Conservation (phyloP, 2,329 filamentous ascomycete genomes). For the Fusarium haematococcum region DNA sequence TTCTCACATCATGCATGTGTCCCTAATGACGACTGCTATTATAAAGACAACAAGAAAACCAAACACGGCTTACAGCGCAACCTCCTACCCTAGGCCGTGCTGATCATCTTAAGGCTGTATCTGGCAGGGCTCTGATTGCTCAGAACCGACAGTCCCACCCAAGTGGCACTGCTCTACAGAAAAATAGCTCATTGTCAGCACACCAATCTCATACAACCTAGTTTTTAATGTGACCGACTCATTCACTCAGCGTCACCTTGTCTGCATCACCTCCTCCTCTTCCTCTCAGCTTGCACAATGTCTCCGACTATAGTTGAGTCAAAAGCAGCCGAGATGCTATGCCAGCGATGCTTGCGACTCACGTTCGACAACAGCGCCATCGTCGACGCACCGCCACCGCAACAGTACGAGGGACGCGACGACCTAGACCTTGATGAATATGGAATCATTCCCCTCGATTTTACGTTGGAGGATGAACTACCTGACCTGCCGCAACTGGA, state of each 20-base stretch:
- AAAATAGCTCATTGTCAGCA: neutral
- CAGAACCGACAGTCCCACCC: neutral
- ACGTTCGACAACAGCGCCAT: neutral
- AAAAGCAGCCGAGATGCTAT: neutral
- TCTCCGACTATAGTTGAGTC: neutral
- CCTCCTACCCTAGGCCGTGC: neutral
- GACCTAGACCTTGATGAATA: neutral
- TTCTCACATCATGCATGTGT: too few species aligned
- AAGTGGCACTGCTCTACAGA: neutral
- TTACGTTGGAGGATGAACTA: neutral
- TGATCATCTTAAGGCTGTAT: neutral
- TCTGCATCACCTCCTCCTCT: neutral
- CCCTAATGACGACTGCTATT: too few species aligned
- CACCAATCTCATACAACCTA: neutral
- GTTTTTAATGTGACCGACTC: neutral
- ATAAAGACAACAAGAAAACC: neutral
- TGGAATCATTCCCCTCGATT: neutral
- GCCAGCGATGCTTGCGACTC: neutral
- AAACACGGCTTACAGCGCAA: neutral
- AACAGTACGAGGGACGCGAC: neutral
- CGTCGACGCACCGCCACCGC: neutral
- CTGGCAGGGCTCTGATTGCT: neutral
- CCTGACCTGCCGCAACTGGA: neutral
- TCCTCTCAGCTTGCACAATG: neutral
- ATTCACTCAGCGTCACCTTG: neutral